phyloP scores from a whole-genome alignment of 1,284 basidiomycete genomes.

The Ceratobasidium sp. region DNA sequence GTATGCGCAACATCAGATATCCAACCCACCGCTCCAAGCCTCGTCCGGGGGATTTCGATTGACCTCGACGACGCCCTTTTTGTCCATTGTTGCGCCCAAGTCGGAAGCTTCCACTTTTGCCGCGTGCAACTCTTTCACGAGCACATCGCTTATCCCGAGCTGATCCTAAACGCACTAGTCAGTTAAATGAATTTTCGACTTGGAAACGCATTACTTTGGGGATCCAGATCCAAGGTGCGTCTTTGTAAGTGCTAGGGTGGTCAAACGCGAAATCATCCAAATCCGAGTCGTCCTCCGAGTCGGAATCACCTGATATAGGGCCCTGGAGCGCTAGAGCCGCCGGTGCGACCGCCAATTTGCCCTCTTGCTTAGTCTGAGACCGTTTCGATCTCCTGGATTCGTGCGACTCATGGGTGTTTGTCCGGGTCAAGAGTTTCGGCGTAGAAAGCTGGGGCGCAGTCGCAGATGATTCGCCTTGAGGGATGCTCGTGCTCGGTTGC shows the following conservation, averaged over 20 bases:
- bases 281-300: conserved; percentile 42
- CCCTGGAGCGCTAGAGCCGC: conserved; percentile 19
- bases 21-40: conserved; percentile 33
- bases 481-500: conserved; percentile 28
- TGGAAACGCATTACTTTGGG: conserved; percentile 33
- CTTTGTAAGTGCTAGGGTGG: conserved; percentile 46
- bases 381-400: conserved; percentile 1
- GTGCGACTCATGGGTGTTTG: conserved; percentile 8
- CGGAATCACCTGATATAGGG: conserved; percentile 23
- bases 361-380: neutral
- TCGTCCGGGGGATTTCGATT: conserved; percentile 46
- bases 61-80: conserved; percentile 45
- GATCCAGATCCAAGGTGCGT: conserved; percentile 48
- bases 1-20: conserved; percentile 8
- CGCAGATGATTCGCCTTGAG: neutral
- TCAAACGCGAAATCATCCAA: conserved; percentile 44
- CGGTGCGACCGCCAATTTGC: neutral
- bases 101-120: conserved; percentile 44
- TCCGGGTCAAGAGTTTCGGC: conserved; percentile 30
- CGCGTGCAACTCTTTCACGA: conserved; percentile 44
- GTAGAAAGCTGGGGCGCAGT: conserved; percentile 21
- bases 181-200: neutral
- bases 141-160: conserved; percentile 43
- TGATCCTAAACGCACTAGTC: conserved; percentile 33
- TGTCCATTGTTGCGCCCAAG: conserved; percentile 35